Base-by-base conservation (phyloP, 768 basidiomycete genomes). In the Leccinellum luteum region DNA sequence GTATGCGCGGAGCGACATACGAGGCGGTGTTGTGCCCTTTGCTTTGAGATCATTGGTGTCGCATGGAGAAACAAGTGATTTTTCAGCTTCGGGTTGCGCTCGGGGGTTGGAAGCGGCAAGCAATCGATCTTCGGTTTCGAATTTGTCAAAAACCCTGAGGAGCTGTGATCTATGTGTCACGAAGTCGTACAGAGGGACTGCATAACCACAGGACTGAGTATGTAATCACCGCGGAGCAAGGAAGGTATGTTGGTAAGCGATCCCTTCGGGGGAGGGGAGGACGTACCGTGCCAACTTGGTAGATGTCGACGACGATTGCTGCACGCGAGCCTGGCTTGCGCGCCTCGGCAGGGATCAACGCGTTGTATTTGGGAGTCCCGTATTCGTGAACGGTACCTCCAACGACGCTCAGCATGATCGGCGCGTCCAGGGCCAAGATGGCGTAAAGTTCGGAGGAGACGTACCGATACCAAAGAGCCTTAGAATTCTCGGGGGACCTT, bases 121-220 rank as follows among this genome's bases (percentile, higher is more conserved):
- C 3, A 60, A 64, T 41, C 74, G 67, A 64, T 85, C 82, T 6
- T 63, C 44, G 0, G 56, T 44, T 67, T 87, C 85, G 44, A 72
- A 75, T 61, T 72, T 75, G 6, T 69, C 67, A 19, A 75, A 72
- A 67, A 65, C 73, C 38, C 78, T 72, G 32, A 78, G 72, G 19
- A 85, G 79, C 12, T 76, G 78, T 10, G 75, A 79, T 19, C 87
- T 83, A 58, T 85, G 81, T 14, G 73, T 72, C 49, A 79, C 74
- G 72, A 84, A 89, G 38, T 78, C 73, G 69, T 82, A 87, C 60
- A 79, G 75, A 5, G 87, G 86, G 34, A 89, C 83, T 3, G 80
- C 78, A 60, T 78, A 88, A 21, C 87, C 86, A 59, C 86, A 89
- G 6, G 85, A 85, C 87, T 88, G 62, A 14, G 23, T 45, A 25